Percentiles rank a stretch among this genome's conserved stretches.
phyloP scores from a whole-genome alignment of 2,329 filamentous ascomycete genomes.

The Colletotrichum melonis region DNA sequence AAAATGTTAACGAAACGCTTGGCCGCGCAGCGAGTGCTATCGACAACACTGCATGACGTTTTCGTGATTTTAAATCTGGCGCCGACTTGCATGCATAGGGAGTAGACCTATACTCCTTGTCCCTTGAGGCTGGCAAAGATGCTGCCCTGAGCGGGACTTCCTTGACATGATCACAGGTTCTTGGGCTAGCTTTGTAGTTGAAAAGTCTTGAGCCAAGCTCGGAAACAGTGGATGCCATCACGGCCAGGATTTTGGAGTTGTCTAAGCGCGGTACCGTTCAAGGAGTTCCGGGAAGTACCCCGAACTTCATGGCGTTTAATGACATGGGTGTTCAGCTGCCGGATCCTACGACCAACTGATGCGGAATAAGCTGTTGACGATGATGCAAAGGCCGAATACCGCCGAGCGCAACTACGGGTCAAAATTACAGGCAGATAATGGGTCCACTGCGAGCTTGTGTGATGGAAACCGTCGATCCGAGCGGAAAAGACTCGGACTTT shows the following conservation, averaged over 20 bases:
- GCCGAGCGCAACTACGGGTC: too few relatives aligned
- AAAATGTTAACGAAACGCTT: conserved; percentile 2
- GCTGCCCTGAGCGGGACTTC: conserved; percentile 60
- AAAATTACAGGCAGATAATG: too few relatives aligned
- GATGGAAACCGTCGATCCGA: too few relatives aligned
- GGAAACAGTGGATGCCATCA: conserved; percentile 54
- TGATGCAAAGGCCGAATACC: too few relatives aligned
- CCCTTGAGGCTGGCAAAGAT: conserved; percentile 49
- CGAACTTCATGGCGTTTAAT: conserved; percentile 63
- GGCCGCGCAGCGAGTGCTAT: conserved; percentile 49
- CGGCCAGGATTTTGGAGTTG: conserved; percentile 52
- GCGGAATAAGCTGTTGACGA: too few relatives aligned
- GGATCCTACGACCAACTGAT: too few relatives aligned
- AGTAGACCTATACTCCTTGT: conserved; percentile 50
- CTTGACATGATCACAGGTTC: conserved; percentile 71
- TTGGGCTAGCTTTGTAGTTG: conserved; percentile 68
- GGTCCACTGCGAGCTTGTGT: too few relatives aligned
- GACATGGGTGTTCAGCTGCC: conserved; percentile 38
- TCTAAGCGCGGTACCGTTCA: conserved; percentile 51
- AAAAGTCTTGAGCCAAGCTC: conserved; percentile 51
- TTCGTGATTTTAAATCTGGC: conserved; percentile 60
- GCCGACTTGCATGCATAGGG: conserved; percentile 66
- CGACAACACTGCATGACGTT: conserved; percentile 51
- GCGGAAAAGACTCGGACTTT: too few relatives aligned
- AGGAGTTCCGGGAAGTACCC: conserved; percentile 46